These are phyloP conservation scores for Penicillium sp. DNA, from an alignment of 2,329 filamentous ascomycete genomes.

Conservation along the genomic window DNA sequence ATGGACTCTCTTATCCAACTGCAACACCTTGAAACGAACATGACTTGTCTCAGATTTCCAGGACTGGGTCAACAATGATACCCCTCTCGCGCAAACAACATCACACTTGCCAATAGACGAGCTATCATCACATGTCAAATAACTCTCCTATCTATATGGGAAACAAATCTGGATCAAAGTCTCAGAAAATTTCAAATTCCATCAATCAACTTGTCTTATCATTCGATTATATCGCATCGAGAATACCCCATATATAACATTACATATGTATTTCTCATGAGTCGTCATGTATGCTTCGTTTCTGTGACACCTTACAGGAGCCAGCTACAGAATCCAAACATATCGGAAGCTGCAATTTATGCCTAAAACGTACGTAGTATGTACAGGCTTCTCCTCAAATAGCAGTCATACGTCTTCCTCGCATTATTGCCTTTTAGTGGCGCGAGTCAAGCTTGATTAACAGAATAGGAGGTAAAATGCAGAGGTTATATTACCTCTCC, in stretches of 20 bases:
- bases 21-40: background rate
- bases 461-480: background rate
- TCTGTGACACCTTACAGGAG: background rate
- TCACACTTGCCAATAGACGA: background rate
- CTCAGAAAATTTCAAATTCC: background rate
- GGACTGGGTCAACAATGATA: background rate
- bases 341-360: background rate
- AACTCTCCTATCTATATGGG: background rate
- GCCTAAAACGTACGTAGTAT: background rate
- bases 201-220: background rate
- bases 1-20: background rate
- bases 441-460: background rate
- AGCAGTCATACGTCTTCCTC: background rate
- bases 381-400: background rate
- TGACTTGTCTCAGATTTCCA: background rate
- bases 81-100: background rate
- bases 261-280: constrained; percentile 13
- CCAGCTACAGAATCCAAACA: background rate
- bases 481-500: no score
- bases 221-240: constrained; percentile 22
- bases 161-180: background rate
- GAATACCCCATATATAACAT: constrained; percentile 19
- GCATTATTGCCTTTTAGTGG: background rate
- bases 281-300: constrained; percentile 12
- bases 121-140: background rate